Evolutionary conservation across 2,329 filamentous ascomycete species (phyloP), one percentile per base, ranked within the genome.

Genomic region (Domatiomyces globalis): DNA sequence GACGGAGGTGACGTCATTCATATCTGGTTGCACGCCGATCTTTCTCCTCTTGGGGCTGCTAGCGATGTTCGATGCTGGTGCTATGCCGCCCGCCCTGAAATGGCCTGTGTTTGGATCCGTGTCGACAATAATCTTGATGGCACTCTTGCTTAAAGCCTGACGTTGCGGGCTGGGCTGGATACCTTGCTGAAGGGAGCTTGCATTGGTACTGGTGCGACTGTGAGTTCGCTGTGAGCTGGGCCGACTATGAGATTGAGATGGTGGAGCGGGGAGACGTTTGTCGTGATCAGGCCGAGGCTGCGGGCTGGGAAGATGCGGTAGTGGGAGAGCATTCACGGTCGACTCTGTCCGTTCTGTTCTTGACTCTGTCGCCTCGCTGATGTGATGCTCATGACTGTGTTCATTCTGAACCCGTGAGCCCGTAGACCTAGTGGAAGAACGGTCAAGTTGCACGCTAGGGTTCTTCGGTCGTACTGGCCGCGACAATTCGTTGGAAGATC

Each of bases 101-200:
- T 49, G 45, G 39, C 54, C 54, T 20, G 56, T 58, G 6, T 55
- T 50, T 44, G 56, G 56, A 29, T 58, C 53, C 12, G 54, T 52
- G 44, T 58, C 56, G 18, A 58, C 56, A 43, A 58, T 50, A 7
- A 58, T 53, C 46, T 55, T 55, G 25, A 58, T 58, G 18, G 56
- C 56, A 33, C 56, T 58, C 46, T 56, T 52, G 20, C 50, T 49
- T 6, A 58, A 54, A 15, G 47, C 25, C 29, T 58, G 53, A 12
- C 36, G 19, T 29, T 46, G 22, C 6, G 27, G 36, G 18, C 17
- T 45, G 19, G 44, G 5, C 7, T 29, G 45, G 22, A 25, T 6
- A 9, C 8, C 8, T 22, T n/a, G 46, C 22, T 44, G 17, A 7
- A 27, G 27, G 4, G 43, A 22, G 33, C 47, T 36, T 12, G 19